A percentile compares a stretch with the other conserved stretches of the same genome.
Evolutionary conservation across 1,284 basidiomycete species (phyloP).

Genomic region (Marasmius sp.): DNA sequence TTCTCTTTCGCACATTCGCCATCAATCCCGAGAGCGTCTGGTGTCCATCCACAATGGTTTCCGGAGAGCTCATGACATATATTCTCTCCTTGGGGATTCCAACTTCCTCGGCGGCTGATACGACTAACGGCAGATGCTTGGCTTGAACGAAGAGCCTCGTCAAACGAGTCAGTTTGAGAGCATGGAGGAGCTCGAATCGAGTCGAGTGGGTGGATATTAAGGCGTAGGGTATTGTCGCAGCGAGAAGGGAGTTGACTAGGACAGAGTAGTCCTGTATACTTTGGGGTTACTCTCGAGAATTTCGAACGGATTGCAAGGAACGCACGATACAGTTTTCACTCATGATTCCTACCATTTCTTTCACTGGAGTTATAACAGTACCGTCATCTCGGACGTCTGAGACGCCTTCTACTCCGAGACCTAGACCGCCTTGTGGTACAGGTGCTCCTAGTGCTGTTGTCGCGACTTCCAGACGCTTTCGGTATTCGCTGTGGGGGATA

Average conservation of each 20-base stretch:
- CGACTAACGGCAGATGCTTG: slow-evolving; percentile 45
- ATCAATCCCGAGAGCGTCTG: background rate
- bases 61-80: background rate
- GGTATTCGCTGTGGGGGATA: background rate
- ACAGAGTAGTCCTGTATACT: slow-evolving; percentile 57
- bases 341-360: slow-evolving; percentile 65
- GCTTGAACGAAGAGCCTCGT: slow-evolving; percentile 66
- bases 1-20: slow-evolving; percentile 35
- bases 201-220: slow-evolving; percentile 68
- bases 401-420: slow-evolving; percentile 29
- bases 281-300: background rate
- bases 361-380: slow-evolving; percentile 27
- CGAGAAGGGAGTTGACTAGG: slow-evolving; percentile 55
- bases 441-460: slow-evolving; percentile 56
- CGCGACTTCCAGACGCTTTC: slow-evolving; percentile 33
- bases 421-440: slow-evolving; percentile 52
- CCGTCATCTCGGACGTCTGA: background rate
- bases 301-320: background rate
- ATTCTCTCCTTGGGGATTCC: slow-evolving; percentile 39
- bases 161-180: slow-evolving; percentile 49
- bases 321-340: slow-evolving; percentile 67
- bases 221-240: slow-evolving; percentile 58
- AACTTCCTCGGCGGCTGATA: slow-evolving; percentile 48
- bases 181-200: slow-evolving; percentile 62
- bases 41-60: background rate